Evolutionary conservation across 2,329 filamentous ascomycete genomes (phyloP), one percentile per base, ranked within the genome.

Genomic region (Parastagonospora avenae): DNA sequence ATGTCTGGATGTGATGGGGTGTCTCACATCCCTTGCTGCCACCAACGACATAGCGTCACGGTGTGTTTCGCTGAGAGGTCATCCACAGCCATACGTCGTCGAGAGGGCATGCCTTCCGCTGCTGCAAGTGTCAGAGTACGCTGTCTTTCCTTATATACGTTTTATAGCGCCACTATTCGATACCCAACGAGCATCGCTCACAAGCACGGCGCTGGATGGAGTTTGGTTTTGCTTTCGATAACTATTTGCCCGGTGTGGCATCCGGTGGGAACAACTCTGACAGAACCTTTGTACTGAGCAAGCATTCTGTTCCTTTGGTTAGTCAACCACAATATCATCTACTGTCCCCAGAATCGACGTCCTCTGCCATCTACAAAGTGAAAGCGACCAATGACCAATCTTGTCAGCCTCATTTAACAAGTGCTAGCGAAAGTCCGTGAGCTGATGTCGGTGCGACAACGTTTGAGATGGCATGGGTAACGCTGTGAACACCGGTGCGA

Each of bases 181-280:
- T 64, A 64, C 62, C 61, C 62, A 42, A 45, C 38, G 52, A 60
- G 54, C 55, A 52, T 48, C 46, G 49, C 52, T 56, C 58, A 51
- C 45, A 43, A 50, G 53, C 52, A 54, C 45, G 55, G 57, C 57
- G 57, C 50, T 48, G 35, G 31, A 55, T 30, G 60, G 60, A 57
- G 58, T 60, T 58, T 29, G 44, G 27, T 9, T 27, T 36, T 43
- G 15, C 46, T 37, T 32, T 48, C 42, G 16, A 12, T 42, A 10
- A 12, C 10, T 42, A 24, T 24, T 36, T 24, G 19, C 19, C 19
- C 19, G 19, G 19, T 5, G 19, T 5, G 19, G 19, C 3, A 24
- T 24, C 19, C 19, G 19, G 3, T 24, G 19, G 19, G 19, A 24
- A 24, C 19, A 24, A 24, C 19, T 24, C 19, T 24, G 19, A 24